phyloP scores from a whole-genome alignment of 202 grass and related monocot genomes.

The Setaria viridis region DNA sequence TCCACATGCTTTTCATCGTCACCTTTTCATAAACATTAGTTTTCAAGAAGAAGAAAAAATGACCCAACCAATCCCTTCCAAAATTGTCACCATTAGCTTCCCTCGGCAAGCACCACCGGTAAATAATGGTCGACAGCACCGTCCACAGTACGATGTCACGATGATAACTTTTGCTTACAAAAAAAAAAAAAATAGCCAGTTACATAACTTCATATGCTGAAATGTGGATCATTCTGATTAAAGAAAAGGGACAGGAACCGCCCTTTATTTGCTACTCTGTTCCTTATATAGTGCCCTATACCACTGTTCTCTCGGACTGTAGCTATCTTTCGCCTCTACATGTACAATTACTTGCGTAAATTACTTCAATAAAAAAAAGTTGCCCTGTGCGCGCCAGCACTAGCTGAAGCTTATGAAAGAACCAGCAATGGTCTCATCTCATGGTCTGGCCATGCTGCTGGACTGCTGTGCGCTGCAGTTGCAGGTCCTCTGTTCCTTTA shows the following conservation, averaged over 20 bases:
- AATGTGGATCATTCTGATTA: not conserved
- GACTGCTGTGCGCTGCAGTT: not conserved
- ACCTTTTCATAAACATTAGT: too few relatives aligned
- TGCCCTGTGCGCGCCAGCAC: not conserved
- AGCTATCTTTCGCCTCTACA: not conserved
- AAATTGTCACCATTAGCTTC: too few relatives aligned
- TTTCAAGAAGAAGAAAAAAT: too few relatives aligned
- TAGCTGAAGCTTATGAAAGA: conserved; percentile 44
- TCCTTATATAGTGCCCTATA: not conserved
- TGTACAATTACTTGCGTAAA: conserved; percentile 21
- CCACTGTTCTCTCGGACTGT: not conserved
- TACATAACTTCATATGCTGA: not conserved
- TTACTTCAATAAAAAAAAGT: not conserved
- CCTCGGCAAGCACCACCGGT: too few relatives aligned
- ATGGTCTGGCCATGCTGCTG: not conserved
- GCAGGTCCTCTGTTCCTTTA: conserved; percentile 12
- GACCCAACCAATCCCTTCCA: too few relatives aligned
- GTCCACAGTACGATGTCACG: too few relatives aligned
- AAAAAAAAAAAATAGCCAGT: too few relatives aligned
- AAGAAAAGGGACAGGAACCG: not conserved
- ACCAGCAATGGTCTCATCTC: not conserved
- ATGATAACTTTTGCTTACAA: too few relatives aligned
- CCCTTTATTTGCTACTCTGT: not conserved
- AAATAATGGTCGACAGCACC: too few relatives aligned
- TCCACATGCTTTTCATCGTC: too few relatives aligned